A percentile compares a stretch with the other conserved stretches of the same genome.
phyloP scores from a whole-genome alignment of 768 basidiomycete genomes.

The Asterophora parasitica region DNA sequence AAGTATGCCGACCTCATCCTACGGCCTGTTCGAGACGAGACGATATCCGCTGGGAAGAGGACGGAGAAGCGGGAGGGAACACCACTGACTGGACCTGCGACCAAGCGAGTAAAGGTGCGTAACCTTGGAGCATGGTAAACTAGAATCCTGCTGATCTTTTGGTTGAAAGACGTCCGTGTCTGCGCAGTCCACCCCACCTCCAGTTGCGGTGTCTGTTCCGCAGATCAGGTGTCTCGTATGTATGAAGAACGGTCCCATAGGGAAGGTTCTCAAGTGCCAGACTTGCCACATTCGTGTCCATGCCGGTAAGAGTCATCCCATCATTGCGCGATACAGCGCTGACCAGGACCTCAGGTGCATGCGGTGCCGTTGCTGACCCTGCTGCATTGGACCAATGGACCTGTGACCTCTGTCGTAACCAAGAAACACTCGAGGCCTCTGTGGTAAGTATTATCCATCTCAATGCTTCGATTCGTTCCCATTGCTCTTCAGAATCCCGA shows the following conservation, averaged over 20 bases:
- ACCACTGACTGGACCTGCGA: conserved; percentile 38
- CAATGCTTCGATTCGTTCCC: conserved; percentile 4
- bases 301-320: conserved; percentile 48
- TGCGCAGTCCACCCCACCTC: conserved; percentile 61
- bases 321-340: not conserved
- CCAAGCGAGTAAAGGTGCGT: conserved; percentile 43
- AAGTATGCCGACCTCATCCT: conserved; percentile 91
- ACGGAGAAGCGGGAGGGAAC: conserved; percentile 63
- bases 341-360: conserved; percentile 44
- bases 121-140: not conserved
- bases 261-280: conserved; percentile 78
- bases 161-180: conserved; percentile 40
- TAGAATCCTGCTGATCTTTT: not conserved
- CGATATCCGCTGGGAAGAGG: conserved; percentile 47
- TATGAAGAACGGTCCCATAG: conserved; percentile 64
- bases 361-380: conserved; percentile 66
- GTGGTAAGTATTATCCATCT: conserved; percentile 44
- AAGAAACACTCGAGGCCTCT: conserved; percentile 76
- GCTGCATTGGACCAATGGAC: conserved; percentile 68
- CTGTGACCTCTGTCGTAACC: conserved; percentile 86
- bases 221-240: conserved; percentile 76
- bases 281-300: conserved; percentile 78
- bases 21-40: conserved; percentile 66
- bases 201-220: conserved; percentile 44
- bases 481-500: conserved; percentile 55